Evolutionary conservation across 495 filamentous ascomycete genomes (phyloP).

Genomic region (Penicillium argentinense): DNA sequence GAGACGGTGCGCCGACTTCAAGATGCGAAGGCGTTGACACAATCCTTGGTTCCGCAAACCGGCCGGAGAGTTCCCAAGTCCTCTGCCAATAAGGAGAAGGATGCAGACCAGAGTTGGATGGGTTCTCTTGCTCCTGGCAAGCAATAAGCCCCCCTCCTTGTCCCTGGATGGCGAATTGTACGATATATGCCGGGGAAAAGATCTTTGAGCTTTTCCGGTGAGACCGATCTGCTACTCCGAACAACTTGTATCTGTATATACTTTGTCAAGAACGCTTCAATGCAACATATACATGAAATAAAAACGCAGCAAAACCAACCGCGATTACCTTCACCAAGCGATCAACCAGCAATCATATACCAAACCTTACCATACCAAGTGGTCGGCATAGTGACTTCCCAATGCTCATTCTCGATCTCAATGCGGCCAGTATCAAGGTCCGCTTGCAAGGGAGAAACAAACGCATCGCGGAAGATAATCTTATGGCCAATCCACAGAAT

Average conservation of each 20-base stretch:
- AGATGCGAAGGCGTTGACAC: slow-evolving; percentile 41
- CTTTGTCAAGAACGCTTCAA: neutral
- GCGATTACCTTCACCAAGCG: neutral
- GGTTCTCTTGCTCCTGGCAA: slow-evolving; percentile 35
- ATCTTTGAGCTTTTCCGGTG: too few relatives aligned
- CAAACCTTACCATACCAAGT: slow-evolving; percentile 14
- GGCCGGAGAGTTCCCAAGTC: slow-evolving; percentile 21
- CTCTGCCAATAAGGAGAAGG: slow-evolving; percentile 12
- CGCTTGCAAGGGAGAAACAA: slow-evolving; percentile 27
- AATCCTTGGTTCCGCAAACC: slow-evolving; percentile 16
- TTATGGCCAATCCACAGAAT: slow-evolving; percentile 52
- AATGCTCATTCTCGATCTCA: slow-evolving; percentile 11
- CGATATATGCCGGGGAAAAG: too few relatives aligned
- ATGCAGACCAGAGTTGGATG: slow-evolving; percentile 40
- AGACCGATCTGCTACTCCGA: too few relatives aligned
- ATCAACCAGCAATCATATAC: slow-evolving; percentile 3
- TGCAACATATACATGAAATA: neutral
- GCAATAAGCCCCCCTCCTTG: too few relatives aligned
- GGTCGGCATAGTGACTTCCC: slow-evolving; percentile 8
- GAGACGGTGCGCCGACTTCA: slow-evolving; percentile 57
- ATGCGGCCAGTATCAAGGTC: slow-evolving; percentile 35
- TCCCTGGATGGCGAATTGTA: neutral
- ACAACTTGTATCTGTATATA: neutral
- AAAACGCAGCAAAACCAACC: too few relatives aligned
- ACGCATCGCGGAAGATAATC: slow-evolving; percentile 28